Percentiles rank a stretch among this genome's conserved stretches.
These are phyloP conservation scores for Aspergillus melleus DNA, from an alignment of 2,329 filamentous ascomycete genomes.

Conservation along the genomic window DNA sequence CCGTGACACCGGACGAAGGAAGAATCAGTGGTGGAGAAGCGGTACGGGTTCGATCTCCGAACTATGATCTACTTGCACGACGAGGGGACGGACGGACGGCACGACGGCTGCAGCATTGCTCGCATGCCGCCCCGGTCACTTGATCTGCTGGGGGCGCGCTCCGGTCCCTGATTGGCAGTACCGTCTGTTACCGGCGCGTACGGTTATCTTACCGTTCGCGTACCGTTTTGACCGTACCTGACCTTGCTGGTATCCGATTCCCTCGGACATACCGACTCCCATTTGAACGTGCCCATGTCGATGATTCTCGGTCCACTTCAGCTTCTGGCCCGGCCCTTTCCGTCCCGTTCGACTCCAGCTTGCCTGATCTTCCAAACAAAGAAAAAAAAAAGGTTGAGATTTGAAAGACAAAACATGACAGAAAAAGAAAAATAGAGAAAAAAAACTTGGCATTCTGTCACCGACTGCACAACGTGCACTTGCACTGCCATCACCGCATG, in stretches of 20 bases:
- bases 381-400: constrained; percentile 1
- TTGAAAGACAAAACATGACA: background rate
- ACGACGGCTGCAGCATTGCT: constrained; percentile 37
- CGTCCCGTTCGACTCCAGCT: constrained; percentile 31
- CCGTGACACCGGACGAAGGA: constrained; percentile 2
- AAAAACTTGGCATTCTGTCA: background rate
- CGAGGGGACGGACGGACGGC: constrained; percentile 17
- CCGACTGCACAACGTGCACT: background rate
- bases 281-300: constrained; percentile 10
- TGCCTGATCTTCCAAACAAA: constrained; percentile 9
- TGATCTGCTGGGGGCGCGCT: constrained; percentile 50
- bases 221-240: constrained; percentile 21
- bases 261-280: constrained; percentile 13
- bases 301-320: constrained; percentile 15
- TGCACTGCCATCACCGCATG: background rate
- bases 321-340: constrained; percentile 37
- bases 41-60: constrained; percentile 31
- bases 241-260: constrained; percentile 10
- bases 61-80: constrained; percentile 30
- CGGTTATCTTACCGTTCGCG: constrained; percentile 29
- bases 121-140: constrained; percentile 63
- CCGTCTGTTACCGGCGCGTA: constrained; percentile 25
- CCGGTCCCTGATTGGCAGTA: constrained; percentile 20
- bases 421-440: background rate
- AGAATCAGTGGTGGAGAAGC: constrained; percentile 28